These are phyloP conservation scores for Allomyces macrogynus DNA, from an alignment of 192 early-diverging fungal genomes.

Conservation along the genomic window DNA sequence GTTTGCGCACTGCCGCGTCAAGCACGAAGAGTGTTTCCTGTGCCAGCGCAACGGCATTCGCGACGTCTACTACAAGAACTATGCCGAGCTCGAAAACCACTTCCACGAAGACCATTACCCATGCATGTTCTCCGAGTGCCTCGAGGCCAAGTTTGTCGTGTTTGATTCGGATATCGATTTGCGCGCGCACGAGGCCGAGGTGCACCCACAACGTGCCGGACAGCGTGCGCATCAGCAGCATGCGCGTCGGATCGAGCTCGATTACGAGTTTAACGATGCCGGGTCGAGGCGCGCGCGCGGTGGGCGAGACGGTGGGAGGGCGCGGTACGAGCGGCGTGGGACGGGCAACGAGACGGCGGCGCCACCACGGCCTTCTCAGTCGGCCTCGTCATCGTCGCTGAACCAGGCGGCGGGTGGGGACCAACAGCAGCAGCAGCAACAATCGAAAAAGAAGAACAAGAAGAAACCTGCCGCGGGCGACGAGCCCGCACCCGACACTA, in stretches of 20 bases:
- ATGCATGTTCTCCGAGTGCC: conserved; percentile 57
- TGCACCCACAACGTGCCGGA: conserved; percentile 3
- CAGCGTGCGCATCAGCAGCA: not conserved
- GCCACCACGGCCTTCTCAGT: too few species aligned
- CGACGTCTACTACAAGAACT: conserved; percentile 75
- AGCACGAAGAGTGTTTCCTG: conserved; percentile 86
- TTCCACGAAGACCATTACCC: conserved; percentile 60
- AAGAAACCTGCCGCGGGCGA: too few species aligned
- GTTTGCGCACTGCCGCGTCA: conserved; percentile 80
- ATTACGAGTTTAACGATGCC: not conserved
- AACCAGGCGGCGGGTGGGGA: too few species aligned
- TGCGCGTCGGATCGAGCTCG: not conserved
- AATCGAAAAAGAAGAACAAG: too few species aligned
- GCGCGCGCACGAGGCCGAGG: conserved; percentile 61
- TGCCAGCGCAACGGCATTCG: conserved; percentile 52
- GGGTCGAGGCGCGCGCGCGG: too few species aligned
- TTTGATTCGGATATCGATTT: conserved; percentile 83
- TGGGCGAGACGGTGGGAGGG: too few species aligned
- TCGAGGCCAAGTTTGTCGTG: conserved; percentile 90
- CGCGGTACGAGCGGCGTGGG: too few species aligned
- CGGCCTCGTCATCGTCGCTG: too few species aligned
- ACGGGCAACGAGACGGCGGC: too few species aligned
- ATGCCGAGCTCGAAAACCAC: conserved; percentile 53
- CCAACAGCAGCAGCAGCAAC: too few species aligned
- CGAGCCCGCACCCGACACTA: too few species aligned